Conservation (phyloP, 2,329 filamentous ascomycete species). For the Onygenales sp. region DNA sequence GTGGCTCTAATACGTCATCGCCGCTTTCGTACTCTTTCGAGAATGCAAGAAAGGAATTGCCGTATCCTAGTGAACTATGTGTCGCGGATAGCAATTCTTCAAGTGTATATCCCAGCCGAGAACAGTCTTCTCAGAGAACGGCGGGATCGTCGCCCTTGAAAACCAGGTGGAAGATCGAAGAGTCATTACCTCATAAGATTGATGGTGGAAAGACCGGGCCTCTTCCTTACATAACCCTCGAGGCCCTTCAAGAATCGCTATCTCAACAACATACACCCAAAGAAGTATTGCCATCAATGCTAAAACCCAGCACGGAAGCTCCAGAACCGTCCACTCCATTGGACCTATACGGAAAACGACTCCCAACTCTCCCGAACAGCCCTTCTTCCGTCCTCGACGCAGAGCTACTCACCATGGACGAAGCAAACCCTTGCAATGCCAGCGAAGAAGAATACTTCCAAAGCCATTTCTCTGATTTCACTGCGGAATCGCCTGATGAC, state of each 20-base stretch:
- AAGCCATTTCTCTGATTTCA: constrained; percentile 36
- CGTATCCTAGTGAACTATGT: too few species aligned
- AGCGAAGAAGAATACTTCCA: constrained; percentile 11
- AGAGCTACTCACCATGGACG: constrained; percentile 26
- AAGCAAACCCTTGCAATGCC: constrained; percentile 17
- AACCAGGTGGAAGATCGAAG: not conserved
- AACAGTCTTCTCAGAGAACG: not conserved
- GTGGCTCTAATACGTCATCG: not conserved
- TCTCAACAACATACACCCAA: not conserved
- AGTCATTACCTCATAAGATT: not conserved
- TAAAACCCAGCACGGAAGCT: not conserved
- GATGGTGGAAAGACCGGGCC: not conserved
- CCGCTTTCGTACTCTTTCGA: not conserved
- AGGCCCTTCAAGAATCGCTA: not conserved
- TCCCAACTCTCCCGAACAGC: constrained; percentile 37
- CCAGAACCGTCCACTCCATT: constrained; percentile 18
- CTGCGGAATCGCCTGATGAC: constrained; percentile 19
- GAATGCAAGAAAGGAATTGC: not conserved
- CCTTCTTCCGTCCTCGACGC: constrained; percentile 37
- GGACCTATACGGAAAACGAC: constrained; percentile 27
- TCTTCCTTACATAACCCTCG: not conserved
- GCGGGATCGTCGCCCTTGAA: not conserved
- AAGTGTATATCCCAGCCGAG: not conserved
- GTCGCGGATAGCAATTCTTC: not conserved
- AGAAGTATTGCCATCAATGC: not conserved